A percentile compares a stretch with the other conserved stretches of the same genome.
phyloP scores from a whole-genome alignment of 352 stramenopile genomes.

The Plasmopara muralis region DNA sequence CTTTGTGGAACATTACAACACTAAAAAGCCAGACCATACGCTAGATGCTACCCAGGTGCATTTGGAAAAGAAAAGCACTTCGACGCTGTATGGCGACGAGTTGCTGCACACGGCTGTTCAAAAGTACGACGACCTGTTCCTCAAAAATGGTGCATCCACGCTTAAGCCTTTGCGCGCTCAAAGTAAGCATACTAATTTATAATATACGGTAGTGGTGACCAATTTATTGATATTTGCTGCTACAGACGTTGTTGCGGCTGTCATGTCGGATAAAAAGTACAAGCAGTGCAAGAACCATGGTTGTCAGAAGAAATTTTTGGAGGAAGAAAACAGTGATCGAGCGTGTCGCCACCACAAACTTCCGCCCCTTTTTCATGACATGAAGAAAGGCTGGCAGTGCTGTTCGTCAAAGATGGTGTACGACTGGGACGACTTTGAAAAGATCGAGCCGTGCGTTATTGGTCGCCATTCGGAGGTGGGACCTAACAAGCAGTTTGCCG shows the following conservation, averaged over 20 bases:
- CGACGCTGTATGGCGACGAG: constrained; percentile 59
- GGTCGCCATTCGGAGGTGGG: constrained; percentile 63
- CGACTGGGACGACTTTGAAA: constrained; percentile 94
- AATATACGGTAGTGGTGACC: not conserved
- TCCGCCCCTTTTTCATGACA: constrained; percentile 85
- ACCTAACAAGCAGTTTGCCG: constrained; percentile 66
- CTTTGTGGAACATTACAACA: constrained; percentile 89
- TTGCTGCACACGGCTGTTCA: constrained; percentile 72
- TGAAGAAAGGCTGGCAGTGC: constrained; percentile 88
- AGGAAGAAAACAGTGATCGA: constrained; percentile 66
- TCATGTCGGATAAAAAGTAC: constrained; percentile 23
- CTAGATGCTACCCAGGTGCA: constrained; percentile 50
- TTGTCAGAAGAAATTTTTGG: constrained; percentile 74
- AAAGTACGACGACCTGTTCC: constrained; percentile 84
- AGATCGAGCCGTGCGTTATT: constrained; percentile 69
- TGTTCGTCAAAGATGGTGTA: constrained; percentile 89
- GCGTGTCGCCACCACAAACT: constrained; percentile 73
- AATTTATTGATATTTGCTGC: constrained; percentile 2
- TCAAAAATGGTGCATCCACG: constrained; percentile 51
- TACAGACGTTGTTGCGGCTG: constrained; percentile 13
- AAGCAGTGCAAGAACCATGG: constrained; percentile 86
- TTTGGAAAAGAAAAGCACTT: constrained; percentile 59
- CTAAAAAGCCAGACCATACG: constrained; percentile 71
- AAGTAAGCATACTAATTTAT: constrained; percentile 19
- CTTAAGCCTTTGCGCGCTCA: constrained; percentile 40